Evolutionary conservation across 371 early-diverging fungal genomes (phyloP).

Genomic region (Lichtheimia ornata): DNA sequence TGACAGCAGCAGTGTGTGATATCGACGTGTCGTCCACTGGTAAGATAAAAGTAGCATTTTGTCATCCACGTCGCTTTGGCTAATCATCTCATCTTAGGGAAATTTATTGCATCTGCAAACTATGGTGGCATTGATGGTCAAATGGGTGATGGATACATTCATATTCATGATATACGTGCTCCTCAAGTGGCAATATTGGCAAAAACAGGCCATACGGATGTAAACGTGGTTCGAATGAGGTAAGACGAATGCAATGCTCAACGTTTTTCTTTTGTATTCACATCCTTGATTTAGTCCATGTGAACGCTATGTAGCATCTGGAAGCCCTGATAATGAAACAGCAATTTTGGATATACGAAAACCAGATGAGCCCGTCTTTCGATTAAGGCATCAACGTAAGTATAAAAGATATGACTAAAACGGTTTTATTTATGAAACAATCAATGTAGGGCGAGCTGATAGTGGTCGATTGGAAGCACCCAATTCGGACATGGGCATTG

Average conservation of each 20-base stretch:
- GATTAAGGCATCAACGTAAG: slow-evolving; percentile 34
- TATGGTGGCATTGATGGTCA: slow-evolving; percentile 23
- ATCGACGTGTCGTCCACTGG: slow-evolving; percentile 29
- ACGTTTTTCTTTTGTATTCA: background rate
- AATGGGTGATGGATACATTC: slow-evolving; percentile 34
- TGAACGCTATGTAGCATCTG: slow-evolving; percentile 38
- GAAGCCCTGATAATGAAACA: slow-evolving; percentile 38
- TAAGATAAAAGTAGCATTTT: background rate
- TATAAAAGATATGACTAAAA: background rate
- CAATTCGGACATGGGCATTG: slow-evolving; percentile 40
- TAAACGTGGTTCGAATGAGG: slow-evolving; percentile 42
- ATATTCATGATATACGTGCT: slow-evolving; percentile 30
- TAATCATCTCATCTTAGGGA: slow-evolving; percentile 5
- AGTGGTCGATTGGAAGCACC: slow-evolving; percentile 9
- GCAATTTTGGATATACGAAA: slow-evolving; percentile 36
- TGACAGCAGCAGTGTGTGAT: slow-evolving; percentile 31
- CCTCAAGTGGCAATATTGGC: slow-evolving; percentile 18
- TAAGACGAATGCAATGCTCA: background rate
- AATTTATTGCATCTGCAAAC: slow-evolving; percentile 33
- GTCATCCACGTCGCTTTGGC: too few relatives aligned
- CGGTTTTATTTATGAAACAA: background rate
- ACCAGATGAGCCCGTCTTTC: slow-evolving; percentile 20
- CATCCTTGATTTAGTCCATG: slow-evolving; percentile 28
- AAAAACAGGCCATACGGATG: slow-evolving; percentile 36
- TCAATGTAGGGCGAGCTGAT: background rate